Percentiles rank a stretch among this genome's conserved stretches.
phyloP scores from a whole-genome alignment of 2,329 filamentous ascomycete genomes.

The Zymoseptoria crescenta region DNA sequence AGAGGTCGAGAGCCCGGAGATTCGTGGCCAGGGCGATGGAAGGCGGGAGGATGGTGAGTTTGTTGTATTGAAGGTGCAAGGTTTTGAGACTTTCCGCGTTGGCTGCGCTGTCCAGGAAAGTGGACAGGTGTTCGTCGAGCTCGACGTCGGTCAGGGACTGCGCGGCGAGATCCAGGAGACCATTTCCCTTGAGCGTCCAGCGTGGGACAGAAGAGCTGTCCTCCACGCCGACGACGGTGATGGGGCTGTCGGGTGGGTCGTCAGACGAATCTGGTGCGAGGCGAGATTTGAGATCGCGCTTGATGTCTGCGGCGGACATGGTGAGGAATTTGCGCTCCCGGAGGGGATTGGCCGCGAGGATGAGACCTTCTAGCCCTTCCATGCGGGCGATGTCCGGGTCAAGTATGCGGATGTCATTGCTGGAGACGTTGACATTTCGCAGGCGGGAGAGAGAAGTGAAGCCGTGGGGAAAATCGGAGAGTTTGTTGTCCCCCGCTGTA shows the following conservation, averaged over 20 bases:
- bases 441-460: constrained; percentile 62
- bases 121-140: constrained; percentile 33
- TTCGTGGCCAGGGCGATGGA: constrained; percentile 63
- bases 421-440: constrained; percentile 71
- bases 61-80: constrained; percentile 69
- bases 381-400: constrained; percentile 72
- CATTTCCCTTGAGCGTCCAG: constrained; percentile 27
- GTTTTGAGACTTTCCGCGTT: constrained; percentile 43
- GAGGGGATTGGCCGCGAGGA: constrained; percentile 81
- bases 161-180: constrained; percentile 35
- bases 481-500: constrained; percentile 71
- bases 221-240: constrained; percentile 18
- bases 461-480: constrained; percentile 67
- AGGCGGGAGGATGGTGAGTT: constrained; percentile 59
- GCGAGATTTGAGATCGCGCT: constrained; percentile 60
- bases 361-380: constrained; percentile 66
- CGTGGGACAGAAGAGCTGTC: constrained; percentile 3
- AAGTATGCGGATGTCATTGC: constrained; percentile 71
- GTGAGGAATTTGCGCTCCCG: constrained; percentile 78
- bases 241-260: constrained; percentile 15
- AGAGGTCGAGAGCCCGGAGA: constrained; percentile 46
- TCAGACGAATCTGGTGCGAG: constrained; percentile 52
- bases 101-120: constrained; percentile 28
- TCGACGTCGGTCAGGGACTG: constrained; percentile 31
- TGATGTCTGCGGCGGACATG: constrained; percentile 73